Evolutionary conservation across 2,329 filamentous ascomycete genomes (phyloP), one percentile per base, ranked within the genome.

Genomic region (Fusarium temperatum): DNA sequence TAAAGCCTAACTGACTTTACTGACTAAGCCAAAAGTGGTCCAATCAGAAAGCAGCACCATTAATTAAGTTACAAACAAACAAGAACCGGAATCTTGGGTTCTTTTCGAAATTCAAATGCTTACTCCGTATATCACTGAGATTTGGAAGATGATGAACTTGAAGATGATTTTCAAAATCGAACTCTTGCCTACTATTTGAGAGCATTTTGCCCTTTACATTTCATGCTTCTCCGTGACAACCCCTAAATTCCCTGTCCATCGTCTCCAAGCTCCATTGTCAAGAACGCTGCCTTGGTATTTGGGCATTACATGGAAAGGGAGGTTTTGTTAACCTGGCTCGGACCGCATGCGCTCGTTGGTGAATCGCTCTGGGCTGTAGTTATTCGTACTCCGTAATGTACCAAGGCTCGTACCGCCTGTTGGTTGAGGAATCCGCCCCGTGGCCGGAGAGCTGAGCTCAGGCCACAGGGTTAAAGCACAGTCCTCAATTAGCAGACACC

Each of bases 21-120:
- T 78, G 77, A 78, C 77, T 78, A 78, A 78, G 63, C 53, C 2
- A 1, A 0, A 0, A 1, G 1, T 3, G 10, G 12, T 2, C 77
- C 77, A 78, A 78, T 78, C 26, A 70, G 30, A n/a, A 10, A 20
- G 17, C 44, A 32, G 63, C 68, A 66, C 70, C 66, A 63, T 20
- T 45, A 17, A 63, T 20, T 45, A 17, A 12, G 45, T 30, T 30
- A 12, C 44, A 48, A 55, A 39, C 54, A 67, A 62, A 44, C 54
- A 60, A 59, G 47, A 38, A 22, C 18, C 50, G 7, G n/a, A 26
- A 30, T 36, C 45, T 48, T 8, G 20, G 50, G 30, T 12, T n/a
- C 24, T 17, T 54, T 54, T 38, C n/a, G 15, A 38, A 54, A 38
- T 22, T 35, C 24, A 36, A 54, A 54, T 53, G 50, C 20, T 22